phyloP scores from a whole-genome alignment of 176 grass and related monocot genomes.

The Tuctoria greenei region DNA sequence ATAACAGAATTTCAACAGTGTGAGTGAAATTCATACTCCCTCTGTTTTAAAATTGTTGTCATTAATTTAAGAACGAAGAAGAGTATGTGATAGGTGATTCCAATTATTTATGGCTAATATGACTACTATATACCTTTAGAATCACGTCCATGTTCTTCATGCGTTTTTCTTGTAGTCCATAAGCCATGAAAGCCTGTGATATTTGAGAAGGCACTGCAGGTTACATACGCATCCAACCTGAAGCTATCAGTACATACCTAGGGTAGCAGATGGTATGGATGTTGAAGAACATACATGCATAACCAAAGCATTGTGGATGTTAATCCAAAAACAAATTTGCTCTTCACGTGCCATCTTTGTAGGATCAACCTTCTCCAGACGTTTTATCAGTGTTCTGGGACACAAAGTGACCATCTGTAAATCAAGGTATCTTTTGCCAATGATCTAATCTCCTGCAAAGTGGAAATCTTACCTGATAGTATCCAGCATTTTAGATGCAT shows the following conservation, averaged over 20 bases:
- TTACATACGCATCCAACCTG: slow-evolving; percentile 30
- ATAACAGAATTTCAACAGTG: slow-evolving; percentile 34
- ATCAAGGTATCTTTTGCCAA: not conserved
- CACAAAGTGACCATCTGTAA: slow-evolving; percentile 27
- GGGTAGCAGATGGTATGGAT: not conserved
- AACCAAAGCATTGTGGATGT: slow-evolving; percentile 82
- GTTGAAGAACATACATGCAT: slow-evolving; percentile 70
- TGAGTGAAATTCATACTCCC: not conserved
- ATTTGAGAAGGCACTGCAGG: slow-evolving; percentile 21
- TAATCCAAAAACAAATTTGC: slow-evolving; percentile 79
- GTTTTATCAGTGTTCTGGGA: slow-evolving; percentile 62
- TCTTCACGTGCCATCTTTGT: slow-evolving; percentile 71
- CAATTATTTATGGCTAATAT: not conserved
- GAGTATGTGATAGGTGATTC: not conserved
- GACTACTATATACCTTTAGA: slow-evolving; percentile 55
- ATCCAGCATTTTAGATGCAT: slow-evolving; percentile 90
- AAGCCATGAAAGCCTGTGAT: slow-evolving; percentile 84
- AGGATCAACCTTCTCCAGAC: slow-evolving; percentile 75
- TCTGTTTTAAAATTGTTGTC: too few species aligned
- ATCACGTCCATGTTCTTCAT: slow-evolving; percentile 75
- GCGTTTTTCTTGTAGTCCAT: slow-evolving; percentile 66
- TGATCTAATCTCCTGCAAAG: slow-evolving; percentile 2
- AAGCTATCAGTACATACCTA: not conserved
- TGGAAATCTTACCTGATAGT: slow-evolving; percentile 75
- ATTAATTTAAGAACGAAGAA: not conserved